Evolutionary conservation across 2,329 filamentous ascomycete genomes (phyloP).

Genomic region (Beauveria medogensis): DNA sequence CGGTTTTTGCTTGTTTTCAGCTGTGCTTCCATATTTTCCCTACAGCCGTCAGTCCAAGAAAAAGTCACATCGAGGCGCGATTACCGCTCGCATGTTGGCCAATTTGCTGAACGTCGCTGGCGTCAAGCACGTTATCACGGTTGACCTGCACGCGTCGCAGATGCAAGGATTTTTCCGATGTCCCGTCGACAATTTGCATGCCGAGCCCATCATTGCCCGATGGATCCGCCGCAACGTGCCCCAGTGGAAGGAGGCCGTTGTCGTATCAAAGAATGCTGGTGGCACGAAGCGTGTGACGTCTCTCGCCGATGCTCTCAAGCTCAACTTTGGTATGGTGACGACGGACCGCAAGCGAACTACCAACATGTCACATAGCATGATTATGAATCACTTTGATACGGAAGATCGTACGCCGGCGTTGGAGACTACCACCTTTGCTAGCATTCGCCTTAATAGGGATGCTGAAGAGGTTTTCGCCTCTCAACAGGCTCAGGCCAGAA

Average conservation of each 20-base stretch:
- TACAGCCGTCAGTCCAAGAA: slow-evolving; percentile 99
- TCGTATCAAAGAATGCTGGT: slow-evolving; percentile 96
- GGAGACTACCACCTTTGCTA: slow-evolving; percentile 23
- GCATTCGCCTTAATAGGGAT: slow-evolving; percentile 15
- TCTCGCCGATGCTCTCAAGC: slow-evolving; percentile 86
- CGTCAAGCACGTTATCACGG: slow-evolving; percentile 94
- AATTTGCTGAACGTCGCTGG: slow-evolving; percentile 90
- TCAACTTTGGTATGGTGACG: slow-evolving; percentile 95
- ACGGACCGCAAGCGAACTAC: slow-evolving; percentile 63
- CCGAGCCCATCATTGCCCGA: slow-evolving; percentile 86
- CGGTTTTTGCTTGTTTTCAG: slow-evolving; percentile 32
- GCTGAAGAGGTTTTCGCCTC: slow-evolving; percentile 18
- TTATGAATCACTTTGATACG: slow-evolving; percentile 60
- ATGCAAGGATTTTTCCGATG: slow-evolving; percentile 99
- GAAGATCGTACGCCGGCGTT: slow-evolving; percentile 39
- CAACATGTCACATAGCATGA: slow-evolving; percentile 69
- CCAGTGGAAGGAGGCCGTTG: slow-evolving; percentile 84
- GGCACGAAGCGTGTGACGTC: slow-evolving; percentile 97
- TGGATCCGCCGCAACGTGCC: slow-evolving; percentile 89
- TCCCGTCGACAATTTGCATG: slow-evolving; percentile 93
- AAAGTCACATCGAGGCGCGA: slow-evolving; percentile 92
- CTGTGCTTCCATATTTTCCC: slow-evolving; percentile 91
- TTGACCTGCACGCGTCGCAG: slow-evolving; percentile 94
- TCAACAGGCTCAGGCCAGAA: slow-evolving; percentile 12
- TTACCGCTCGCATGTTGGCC: slow-evolving; percentile 93